Base-by-base conservation (phyloP, 2,329 filamentous ascomycete genomes). In the Penicillium palitans region DNA sequence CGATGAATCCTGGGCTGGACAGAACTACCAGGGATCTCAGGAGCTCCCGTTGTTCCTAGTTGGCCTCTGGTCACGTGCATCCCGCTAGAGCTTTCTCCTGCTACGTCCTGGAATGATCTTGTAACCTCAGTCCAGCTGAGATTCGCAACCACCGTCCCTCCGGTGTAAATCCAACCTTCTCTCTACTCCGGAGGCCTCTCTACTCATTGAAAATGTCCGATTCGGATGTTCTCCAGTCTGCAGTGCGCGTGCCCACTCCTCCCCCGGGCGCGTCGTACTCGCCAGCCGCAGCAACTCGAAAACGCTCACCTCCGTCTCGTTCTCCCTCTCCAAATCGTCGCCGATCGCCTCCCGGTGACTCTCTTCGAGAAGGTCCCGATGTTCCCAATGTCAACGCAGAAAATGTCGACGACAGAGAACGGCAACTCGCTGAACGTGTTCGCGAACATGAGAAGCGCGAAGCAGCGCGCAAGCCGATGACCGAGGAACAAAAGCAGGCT, bases 401-500 rank as follows among this genome's bases (percentile, higher is more conserved):
- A 57, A 76, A 79, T 57, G 80, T 80, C 12, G 70, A 79, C 41
- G 80, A 82, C 61, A 72, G 81, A 46, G 80, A 82, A 61, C 76
- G 78, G 48, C 77, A 82, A 64, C 75, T 83, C 17, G 75, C 78
- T 13, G 83, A 85, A 68, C 79, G 83, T 53, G 76, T 83, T 52
- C 78, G 82, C 52, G 78, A 83, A 62, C 77, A 80, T 64, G 81
- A 83, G 58, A 74, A 78, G 57, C 76, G 80, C 54, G 76, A 78
- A 37, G 71, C 76, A 25, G 71, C 75, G 37, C 76, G 78, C 39
- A 84, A 84, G 67, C 80, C 81, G n/a, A 75, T 84, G 47, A 84
- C 82, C 3, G 91, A 90, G 68, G 91, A 91, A 74, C 88, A 93
- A 76, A 96, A 96, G 77, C 91, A 93, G 77, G 90, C 88, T 25